Conservation (phyloP, 1,139 yeast species). For the Trichomonascaceae sp. region DNA sequence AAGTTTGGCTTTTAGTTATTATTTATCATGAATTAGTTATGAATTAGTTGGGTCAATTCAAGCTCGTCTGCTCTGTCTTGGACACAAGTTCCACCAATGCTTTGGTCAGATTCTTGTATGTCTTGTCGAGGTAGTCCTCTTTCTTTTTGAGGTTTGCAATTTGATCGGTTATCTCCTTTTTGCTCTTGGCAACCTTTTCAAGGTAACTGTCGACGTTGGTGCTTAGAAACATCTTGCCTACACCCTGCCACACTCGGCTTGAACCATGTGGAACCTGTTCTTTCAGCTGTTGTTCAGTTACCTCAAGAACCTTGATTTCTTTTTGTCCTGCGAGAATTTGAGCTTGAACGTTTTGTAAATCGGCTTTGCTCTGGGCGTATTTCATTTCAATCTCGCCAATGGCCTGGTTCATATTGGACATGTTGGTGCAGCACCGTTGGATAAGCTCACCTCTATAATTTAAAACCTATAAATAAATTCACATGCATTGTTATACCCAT, state of each 20-base stretch:
- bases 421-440: too few species aligned
- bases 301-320: conserved; percentile 42
- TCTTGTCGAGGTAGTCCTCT: conserved; percentile 58
- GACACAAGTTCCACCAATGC: conserved; percentile 36
- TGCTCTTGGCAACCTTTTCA: conserved; percentile 37
- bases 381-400: conserved; percentile 14
- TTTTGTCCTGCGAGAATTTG: conserved; percentile 47
- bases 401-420: too few species aligned
- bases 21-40: not conserved
- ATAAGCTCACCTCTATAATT: too few species aligned
- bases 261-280: conserved; percentile 27
- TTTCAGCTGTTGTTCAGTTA: conserved; percentile 43
- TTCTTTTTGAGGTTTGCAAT: conserved; percentile 52
- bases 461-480: too few species aligned
- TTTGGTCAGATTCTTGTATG: conserved; percentile 60
- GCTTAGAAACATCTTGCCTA: conserved; percentile 49
- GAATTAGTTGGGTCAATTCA: not conserved
- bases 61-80: too few species aligned
- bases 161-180: conserved; percentile 42
- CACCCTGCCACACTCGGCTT: conserved; percentile 65
- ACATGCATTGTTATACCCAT: conserved; percentile 9
- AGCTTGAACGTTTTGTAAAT: conserved; percentile 46
- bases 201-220: conserved; percentile 36
- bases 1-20: not conserved
- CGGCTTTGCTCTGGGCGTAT: conserved; percentile 29